A percentile compares a stretch with the other conserved stretches of the same genome.
Evolutionary conservation across 768 basidiomycete species (phyloP).

Genomic region (Suillus bovinus): DNA sequence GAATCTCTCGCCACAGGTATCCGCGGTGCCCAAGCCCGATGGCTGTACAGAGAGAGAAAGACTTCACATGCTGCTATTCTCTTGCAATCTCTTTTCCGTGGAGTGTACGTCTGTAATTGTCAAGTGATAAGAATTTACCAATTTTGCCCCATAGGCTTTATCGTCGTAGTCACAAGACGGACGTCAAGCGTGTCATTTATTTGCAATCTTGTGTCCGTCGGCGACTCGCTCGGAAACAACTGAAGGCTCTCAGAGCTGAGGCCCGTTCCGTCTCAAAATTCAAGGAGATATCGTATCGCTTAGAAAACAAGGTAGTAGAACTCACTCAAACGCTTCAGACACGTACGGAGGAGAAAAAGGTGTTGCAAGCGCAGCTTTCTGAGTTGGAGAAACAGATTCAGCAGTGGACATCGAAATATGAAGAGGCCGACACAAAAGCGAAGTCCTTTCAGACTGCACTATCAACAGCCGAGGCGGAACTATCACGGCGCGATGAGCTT

Average conservation of each 20-base stretch:
- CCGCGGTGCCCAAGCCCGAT: conserved; percentile 74
- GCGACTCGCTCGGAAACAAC: conserved; percentile 80
- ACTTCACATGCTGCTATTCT: conserved; percentile 61
- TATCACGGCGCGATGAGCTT: conserved; percentile 72
- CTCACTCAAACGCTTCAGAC: conserved; percentile 92
- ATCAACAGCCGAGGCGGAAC: conserved; percentile 67
- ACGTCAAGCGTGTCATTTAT: conserved; percentile 75
- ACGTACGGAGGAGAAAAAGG: conserved; percentile 89
- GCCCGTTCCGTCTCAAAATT: conserved; percentile 97
- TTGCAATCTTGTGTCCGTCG: conserved; percentile 93
- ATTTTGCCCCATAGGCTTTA: conserved; percentile 43
- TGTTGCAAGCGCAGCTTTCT: conserved; percentile 69
- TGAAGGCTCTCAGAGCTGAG: conserved; percentile 82
- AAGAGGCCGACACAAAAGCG: conserved; percentile 76
- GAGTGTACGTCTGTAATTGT: conserved; percentile 61
- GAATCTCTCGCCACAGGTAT: conserved; percentile 47
- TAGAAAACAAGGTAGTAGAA: conserved; percentile 99
- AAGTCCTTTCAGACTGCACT: conserved; percentile 74
- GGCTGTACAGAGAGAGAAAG: conserved; percentile 55
- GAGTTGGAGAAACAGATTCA: conserved; percentile 85
- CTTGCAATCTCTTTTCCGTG: conserved; percentile 84
- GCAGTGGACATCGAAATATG: conserved; percentile 83
- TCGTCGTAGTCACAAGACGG: conserved; percentile 53
- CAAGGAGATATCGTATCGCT: conserved; percentile 96
- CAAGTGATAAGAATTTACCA: background rate